Evolutionary conservation across 495 filamentous ascomycete species (phyloP), one percentile per base, ranked within the genome.

Genomic region (Xylaria venustula): DNA sequence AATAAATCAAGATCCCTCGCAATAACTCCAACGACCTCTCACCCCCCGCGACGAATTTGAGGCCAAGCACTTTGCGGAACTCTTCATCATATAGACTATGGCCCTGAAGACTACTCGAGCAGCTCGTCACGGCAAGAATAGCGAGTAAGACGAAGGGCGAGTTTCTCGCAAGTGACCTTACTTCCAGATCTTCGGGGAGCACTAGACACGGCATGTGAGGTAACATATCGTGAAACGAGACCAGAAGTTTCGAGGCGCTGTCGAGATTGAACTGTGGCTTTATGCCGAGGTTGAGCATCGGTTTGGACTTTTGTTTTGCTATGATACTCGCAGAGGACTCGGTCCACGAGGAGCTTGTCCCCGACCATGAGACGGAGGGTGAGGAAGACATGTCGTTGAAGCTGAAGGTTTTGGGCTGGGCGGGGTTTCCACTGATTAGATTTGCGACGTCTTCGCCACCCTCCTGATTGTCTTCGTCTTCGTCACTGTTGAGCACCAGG

Each of bases 201-300:
- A 69, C 63, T 14, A 78, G 60, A 54, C 71, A 78, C 1, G 78
- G 77, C 49, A 75, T 79, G 23, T 71, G 63, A 11, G 62, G 63
- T 12, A 81, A 20, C 77, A 80, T 80, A 7, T 60, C 40, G 7
- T 67, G 61, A 48, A 81, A 81, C 8, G 60, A 67, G 7, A 49
- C 60, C n/a, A 81, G 64, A n/a, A 81, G 55, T 22, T 64, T 67
- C 23, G 60, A 56, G 32, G 78, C 78, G n/a, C 73, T 78, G 50
- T 78, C 76, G 25, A 80, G 67, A 52, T 81, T 81, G 58, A 81
- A 81, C 66, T 74, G 76, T 11, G 78, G 78, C 58, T 77, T 73
- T 19, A 78, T 65, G 7, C 72, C 66, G 20, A 79, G 41, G 5
- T 60, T 70, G 2, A 69, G 63, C 42, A 67, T 37, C 2, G 69